Evolutionary conservation across 495 filamentous ascomycete species (phyloP), one percentile per base, ranked within the genome.

Genomic region (Trichoderma orchidacearum): DNA sequence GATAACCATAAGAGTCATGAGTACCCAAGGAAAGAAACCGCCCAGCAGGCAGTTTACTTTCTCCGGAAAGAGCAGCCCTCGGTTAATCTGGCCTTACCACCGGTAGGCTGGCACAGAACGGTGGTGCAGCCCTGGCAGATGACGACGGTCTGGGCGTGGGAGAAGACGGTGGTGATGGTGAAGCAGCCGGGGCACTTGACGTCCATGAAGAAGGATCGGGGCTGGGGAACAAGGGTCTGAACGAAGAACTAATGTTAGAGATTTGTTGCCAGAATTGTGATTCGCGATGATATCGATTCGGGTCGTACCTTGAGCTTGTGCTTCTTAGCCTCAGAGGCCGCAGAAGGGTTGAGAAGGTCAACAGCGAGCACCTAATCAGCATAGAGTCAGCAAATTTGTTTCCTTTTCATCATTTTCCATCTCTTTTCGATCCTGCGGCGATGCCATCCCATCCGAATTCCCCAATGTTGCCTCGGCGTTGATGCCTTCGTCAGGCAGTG

Each of bases 171-270:
- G 70, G 93, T 98, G 84, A 98, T 98, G 67, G 89, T 96, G 86
- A 98, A 98, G 86, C 93, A 98, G 68, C 93, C 93, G 70, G 92
- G 93, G 85, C 93, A 98, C 83, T 96, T 98, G 78, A 98, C 93
- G 67, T 98, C 93, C 93, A 98, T 98, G 84, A 98, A 98, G 85
- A 97, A 98, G 64, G 90, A 96, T 66, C 93, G 89, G 61, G 93
- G 93, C 58, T 83, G 85, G 65, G 93, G 93, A 68, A 98, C 93
- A 67, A 98, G 85, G 56, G 80, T 87, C 93, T 96, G 32, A 18
- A 55, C 5, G 53, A 35, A 4, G 31, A 38, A 27, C 41, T 21
- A 21, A 41, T 28, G 50, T 34, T 50, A 29, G 18, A 15, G 32
- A 35, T 15, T 21, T 11, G 45, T 56, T 48, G 1, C 55, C 55